Conservation (phyloP, 139 green algal species). For the Picochlorum sp. region DNA sequence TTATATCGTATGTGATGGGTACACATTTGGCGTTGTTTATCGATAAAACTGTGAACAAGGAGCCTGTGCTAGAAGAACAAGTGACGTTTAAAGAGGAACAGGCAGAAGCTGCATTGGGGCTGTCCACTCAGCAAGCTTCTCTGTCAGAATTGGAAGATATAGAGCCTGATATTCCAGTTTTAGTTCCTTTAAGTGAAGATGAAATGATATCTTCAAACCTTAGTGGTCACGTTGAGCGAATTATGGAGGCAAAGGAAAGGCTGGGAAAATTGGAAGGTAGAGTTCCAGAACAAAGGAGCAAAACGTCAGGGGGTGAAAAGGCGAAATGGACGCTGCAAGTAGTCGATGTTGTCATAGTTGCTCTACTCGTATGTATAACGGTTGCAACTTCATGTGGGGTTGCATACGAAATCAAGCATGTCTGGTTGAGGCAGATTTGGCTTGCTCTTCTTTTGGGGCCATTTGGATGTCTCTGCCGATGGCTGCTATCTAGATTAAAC, state of each 20-base stretch:
- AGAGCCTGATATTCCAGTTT: constrained; percentile 11
- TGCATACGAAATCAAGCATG: constrained; percentile 8
- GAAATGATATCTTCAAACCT: background rate
- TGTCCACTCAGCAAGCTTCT: background rate
- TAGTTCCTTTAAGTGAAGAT: background rate
- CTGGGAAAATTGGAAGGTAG: background rate
- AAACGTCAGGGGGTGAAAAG: background rate
- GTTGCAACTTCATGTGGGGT: background rate
- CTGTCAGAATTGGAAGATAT: background rate
- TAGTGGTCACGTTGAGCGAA: background rate
- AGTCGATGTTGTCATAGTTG: constrained; percentile 1
- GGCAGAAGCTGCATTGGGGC: background rate
- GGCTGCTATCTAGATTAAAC: constrained; percentile 53
- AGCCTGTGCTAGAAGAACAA: constrained; percentile 4
- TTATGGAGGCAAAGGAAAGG: background rate
- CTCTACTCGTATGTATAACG: constrained; percentile 11
- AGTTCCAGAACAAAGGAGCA: background rate
- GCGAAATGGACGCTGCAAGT: background rate
- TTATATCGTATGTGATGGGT: constrained; percentile 37
- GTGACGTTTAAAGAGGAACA: constrained; percentile 2
- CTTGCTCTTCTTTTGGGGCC: constrained; percentile 28
- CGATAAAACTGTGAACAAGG: constrained; percentile 8
- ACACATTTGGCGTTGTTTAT: constrained; percentile 39
- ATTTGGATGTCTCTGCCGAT: constrained; percentile 38
- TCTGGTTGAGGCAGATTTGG: constrained; percentile 13